A percentile compares a stretch with the other conserved stretches of the same genome.
Conservation (phyloP, 2,329 filamentous ascomycete species). For the Paracorniculantispora psalliotae region DNA sequence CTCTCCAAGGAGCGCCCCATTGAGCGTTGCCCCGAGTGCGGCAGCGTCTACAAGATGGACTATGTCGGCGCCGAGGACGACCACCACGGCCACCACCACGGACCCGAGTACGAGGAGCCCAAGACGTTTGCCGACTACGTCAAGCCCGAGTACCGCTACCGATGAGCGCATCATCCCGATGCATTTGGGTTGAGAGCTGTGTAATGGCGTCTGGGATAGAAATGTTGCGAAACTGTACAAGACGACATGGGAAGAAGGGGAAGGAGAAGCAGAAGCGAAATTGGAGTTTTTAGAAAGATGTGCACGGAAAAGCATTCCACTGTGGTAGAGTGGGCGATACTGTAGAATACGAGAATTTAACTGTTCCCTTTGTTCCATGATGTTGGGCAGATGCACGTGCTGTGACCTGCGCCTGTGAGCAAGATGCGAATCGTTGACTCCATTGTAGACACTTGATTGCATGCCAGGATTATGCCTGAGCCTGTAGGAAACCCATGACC, state of each 20-base stretch:
- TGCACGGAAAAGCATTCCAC: constrained; percentile 18
- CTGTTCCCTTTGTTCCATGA: constrained; percentile 31
- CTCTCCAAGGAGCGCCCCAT: constrained; percentile 84
- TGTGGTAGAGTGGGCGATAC: constrained; percentile 26
- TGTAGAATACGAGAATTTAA: constrained; percentile 39
- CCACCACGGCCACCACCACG: constrained; percentile 53
- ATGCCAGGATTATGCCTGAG: too few relatives aligned
- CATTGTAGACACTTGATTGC: too few relatives aligned
- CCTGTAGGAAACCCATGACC: too few relatives aligned
- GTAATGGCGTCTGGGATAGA: neutral
- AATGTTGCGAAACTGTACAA: neutral
- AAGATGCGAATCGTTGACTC: too few relatives aligned
- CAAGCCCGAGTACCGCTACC: constrained; percentile 89
- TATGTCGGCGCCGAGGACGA: constrained; percentile 83
- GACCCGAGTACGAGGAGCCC: constrained; percentile 70
- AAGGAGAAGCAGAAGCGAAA: constrained; percentile 11
- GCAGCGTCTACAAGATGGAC: constrained; percentile 95
- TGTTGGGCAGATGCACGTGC: too few relatives aligned
- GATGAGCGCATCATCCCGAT: constrained; percentile 25
- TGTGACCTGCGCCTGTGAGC: too few relatives aligned
- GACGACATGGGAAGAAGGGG: neutral
- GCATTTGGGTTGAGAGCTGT: neutral
- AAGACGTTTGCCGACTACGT: constrained; percentile 97
- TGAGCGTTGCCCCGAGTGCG: constrained; percentile 95
- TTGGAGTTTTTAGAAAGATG: constrained; percentile 18